A percentile compares a stretch with the other conserved stretches of the same genome.
Conservation (phyloP, 352 stramenopile genomes). For the Phytophthora idaei region DNA sequence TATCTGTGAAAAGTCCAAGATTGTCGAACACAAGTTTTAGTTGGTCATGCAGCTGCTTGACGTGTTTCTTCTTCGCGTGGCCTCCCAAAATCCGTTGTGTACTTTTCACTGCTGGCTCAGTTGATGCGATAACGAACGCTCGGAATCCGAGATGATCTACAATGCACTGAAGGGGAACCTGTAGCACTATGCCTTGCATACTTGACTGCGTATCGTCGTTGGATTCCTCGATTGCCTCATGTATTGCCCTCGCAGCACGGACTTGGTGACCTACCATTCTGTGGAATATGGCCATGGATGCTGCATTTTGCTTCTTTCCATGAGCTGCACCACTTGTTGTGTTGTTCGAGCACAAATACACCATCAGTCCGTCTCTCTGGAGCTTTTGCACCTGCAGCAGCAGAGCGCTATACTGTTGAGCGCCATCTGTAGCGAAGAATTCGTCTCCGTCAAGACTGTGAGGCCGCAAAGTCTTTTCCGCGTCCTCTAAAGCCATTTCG, state of each 20-base stretch:
- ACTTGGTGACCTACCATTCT: slow-evolving; percentile 61
- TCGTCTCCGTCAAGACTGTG: slow-evolving; percentile 35
- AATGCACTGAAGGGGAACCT: slow-evolving; percentile 61
- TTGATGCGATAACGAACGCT: slow-evolving; percentile 51
- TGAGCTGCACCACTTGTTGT: slow-evolving; percentile 1
- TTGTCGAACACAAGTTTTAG: slow-evolving; percentile 31
- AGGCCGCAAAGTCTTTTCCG: slow-evolving; percentile 26
- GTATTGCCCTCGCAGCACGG: slow-evolving; percentile 43
- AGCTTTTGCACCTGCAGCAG: slow-evolving; percentile 30
- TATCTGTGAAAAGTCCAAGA: slow-evolving; percentile 46
- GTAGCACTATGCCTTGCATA: slow-evolving; percentile 13
- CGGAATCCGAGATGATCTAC: slow-evolving; percentile 69
- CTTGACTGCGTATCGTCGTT: slow-evolving; percentile 9
- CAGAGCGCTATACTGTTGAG: slow-evolving; percentile 11
- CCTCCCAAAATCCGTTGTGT: slow-evolving; percentile 4
- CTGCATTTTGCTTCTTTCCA: slow-evolving; percentile 15
- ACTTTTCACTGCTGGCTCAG: slow-evolving; percentile 17
- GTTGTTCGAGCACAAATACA: slow-evolving; percentile 39
- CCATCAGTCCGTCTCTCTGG: slow-evolving; percentile 33
- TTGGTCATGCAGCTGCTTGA: slow-evolving; percentile 18
- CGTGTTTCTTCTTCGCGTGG: slow-evolving; percentile 4
- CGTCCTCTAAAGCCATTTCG: slow-evolving; percentile 36
- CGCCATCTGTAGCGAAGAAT: slow-evolving; percentile 46
- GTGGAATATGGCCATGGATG: slow-evolving; percentile 24
- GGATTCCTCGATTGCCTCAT: slow-evolving; percentile 31